phyloP scores from a whole-genome alignment of 345 rosid genomes.

The Gossypium australe region DNA sequence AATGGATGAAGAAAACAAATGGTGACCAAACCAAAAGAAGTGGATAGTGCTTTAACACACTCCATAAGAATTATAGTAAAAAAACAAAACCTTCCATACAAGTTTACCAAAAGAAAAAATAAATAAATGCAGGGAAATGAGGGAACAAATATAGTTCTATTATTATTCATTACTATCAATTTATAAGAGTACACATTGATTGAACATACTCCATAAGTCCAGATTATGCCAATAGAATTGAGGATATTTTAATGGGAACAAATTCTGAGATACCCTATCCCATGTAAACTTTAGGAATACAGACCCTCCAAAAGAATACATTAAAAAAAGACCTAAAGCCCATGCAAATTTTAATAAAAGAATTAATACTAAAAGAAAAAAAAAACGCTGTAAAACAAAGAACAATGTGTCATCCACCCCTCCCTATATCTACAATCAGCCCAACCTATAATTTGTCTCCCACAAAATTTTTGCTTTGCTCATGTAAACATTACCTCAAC shows the following conservation, averaged over 20 bases:
- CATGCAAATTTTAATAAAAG: conserved; percentile 32
- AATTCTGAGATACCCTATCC: conserved; percentile 1
- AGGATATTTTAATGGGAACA: not conserved
- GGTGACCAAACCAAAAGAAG: too few species aligned
- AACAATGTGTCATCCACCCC: conserved; percentile 24
- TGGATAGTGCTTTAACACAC: too few species aligned
- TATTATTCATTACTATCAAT: too few species aligned
- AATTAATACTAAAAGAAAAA: conserved; percentile 23
- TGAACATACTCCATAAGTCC: not conserved
- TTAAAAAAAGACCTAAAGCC: not conserved
- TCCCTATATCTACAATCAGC: conserved; percentile 35
- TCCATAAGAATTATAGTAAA: too few species aligned
- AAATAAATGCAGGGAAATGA: too few species aligned
- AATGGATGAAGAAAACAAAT: too few species aligned
- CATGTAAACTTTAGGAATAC: conserved; percentile 16
- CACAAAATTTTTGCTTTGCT: conserved; percentile 24
- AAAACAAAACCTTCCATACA: too few species aligned
- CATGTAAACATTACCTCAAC: not conserved
- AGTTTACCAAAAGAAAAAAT: too few species aligned
- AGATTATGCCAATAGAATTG: not conserved
- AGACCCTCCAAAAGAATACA: conserved; percentile 8
- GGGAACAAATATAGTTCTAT: too few species aligned
- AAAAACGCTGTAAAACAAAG: conserved; percentile 17
- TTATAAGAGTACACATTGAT: too few species aligned
- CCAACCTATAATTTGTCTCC: conserved; percentile 16